Base-by-base conservation (phyloP, 2,329 filamentous ascomycete genomes). In the Aureobasidium sp. region DNA sequence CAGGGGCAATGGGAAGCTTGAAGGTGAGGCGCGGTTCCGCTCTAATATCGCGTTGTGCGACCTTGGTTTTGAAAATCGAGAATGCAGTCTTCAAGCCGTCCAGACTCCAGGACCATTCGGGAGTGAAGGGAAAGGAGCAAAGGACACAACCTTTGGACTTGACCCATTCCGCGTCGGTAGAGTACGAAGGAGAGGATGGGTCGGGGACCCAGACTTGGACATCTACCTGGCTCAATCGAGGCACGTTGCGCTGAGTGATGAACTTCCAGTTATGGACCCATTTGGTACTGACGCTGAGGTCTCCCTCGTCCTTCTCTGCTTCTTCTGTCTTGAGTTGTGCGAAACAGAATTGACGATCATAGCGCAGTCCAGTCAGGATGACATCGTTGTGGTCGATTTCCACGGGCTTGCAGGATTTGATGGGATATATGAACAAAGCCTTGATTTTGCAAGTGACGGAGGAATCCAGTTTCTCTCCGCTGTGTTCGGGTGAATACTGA, bases 321-420 rank as follows among this genome's bases (percentile, higher is more conserved):
- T 64, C 60, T 41, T 66, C 72, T 5, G 74, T 74, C 39, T 77
- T 72, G 44, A 79, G 72, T 73, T 92, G 87, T 1, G 89, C 91
- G 71, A 97, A 90, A 52, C 85, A 87, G 77, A 91, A 96, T 67
- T 93, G 83, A 6, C 91, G 84, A 74, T 97, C 91, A 73, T 88
- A 89, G 71, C 87, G 83, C 62, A 96, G 61, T 1, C 91, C 91
- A 2, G 84, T 84, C 6, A 84, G 77, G 49, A 90, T 75, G 17
- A 94, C 81, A 60, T 84, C 82, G 64, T 83, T 84, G 64, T 81
- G 77, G 57, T 82, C 76, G 51, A 96, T 74, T 75, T 94, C 90
- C 61, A 96, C 85, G 31, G 88, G 89, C 62, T 78, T 79, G 72
- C 91, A 96, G 62, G 88, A 90, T 76, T 95, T 93, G 72, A 96